Conservation (phyloP, 768 basidiomycete species). For the Cyclocybe aegerita region DNA sequence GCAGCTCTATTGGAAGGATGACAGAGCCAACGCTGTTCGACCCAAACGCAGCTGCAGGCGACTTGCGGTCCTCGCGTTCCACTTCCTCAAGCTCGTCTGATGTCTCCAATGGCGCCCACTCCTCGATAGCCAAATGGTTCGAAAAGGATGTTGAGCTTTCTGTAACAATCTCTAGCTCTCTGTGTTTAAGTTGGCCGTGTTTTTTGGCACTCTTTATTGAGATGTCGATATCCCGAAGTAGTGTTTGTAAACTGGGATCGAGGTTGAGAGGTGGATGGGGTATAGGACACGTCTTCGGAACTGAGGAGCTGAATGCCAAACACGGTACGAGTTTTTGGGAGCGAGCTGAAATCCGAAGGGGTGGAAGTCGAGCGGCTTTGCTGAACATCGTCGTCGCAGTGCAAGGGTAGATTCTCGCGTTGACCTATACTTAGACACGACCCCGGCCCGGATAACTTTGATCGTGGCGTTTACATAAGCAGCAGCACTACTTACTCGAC, state of each 20-base stretch:
- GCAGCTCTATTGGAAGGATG: conserved; percentile 70
- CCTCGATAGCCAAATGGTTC: conserved; percentile 12
- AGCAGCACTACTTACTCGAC: no score
- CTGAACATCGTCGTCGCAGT: neutral
- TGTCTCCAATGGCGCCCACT: conserved; percentile 25
- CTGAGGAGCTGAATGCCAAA: conserved; percentile 21
- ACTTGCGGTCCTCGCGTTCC: conserved; percentile 48
- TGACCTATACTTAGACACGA: no score
- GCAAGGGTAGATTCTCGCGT: neutral
- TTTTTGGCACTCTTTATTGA: conserved; percentile 47
- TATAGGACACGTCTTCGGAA: conserved; percentile 27
- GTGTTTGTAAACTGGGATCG: conserved; percentile 61
- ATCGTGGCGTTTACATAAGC: no score
- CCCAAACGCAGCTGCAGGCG: conserved; percentile 82
- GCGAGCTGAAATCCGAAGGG: neutral
- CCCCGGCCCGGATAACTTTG: no score
- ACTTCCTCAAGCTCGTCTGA: conserved; percentile 32
- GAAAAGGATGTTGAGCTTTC: neutral
- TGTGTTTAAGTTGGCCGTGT: conserved; percentile 24
- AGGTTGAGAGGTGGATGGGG: conserved; percentile 63
- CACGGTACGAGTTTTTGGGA: neutral
- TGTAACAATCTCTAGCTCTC: conserved; percentile 53
- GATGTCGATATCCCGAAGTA: conserved; percentile 69
- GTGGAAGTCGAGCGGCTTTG: neutral
- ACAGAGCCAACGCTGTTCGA: conserved; percentile 71